Evolutionary conservation across 78 protist species (phyloP), one percentile per base, ranked within the genome.

Genomic region (Planoprotostelium fungivorum): DNA sequence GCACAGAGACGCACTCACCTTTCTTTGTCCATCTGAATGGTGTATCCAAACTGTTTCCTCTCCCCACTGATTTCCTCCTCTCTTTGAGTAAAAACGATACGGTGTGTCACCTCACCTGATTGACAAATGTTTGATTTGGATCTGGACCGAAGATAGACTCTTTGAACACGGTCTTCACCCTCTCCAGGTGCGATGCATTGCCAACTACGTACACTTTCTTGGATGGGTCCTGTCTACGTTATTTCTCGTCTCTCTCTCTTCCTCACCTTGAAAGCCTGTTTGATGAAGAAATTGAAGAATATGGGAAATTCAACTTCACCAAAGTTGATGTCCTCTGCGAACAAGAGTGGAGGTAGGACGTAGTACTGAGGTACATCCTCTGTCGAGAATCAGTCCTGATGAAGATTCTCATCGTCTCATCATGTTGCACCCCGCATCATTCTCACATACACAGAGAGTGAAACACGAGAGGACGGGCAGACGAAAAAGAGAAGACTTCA

Each of bases 271-370:
- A 51, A 51, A 0, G 90, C 90, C 83, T 90, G 87, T 29, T 90
- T 89, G 73, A 92, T 88, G 63, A 92, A 92, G 83, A 92, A 89
- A 83, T 86, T 86, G 31, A 90, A 90, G 10, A 90, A 88, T 25
- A 87, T 85, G 51, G 96, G 94, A 35, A 90, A 90, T 63, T 90
- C 96, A 0, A 90, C 90, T 37, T 93, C 96, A 29, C 93, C 91
- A 25, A 89, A 84, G 38, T 88, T 86, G 10, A 93, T 90, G 87
- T 88, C 91, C 1, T 38, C 35, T 37, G 96, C 85, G 23, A 83
- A 83, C 73, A 93, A 87, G 10, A 84, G 38, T 36, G 88, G 94
- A 28, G 89, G 88, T 1, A 85, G 28, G 25, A 92, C 91, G 28
- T 86, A 92, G 85, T 87, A 63, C 38, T 84, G 88, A 29, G 94